These are phyloP conservation scores for Fusarium nurragi DNA, from an alignment of 2,329 filamentous ascomycete species.

Conservation along the genomic window DNA sequence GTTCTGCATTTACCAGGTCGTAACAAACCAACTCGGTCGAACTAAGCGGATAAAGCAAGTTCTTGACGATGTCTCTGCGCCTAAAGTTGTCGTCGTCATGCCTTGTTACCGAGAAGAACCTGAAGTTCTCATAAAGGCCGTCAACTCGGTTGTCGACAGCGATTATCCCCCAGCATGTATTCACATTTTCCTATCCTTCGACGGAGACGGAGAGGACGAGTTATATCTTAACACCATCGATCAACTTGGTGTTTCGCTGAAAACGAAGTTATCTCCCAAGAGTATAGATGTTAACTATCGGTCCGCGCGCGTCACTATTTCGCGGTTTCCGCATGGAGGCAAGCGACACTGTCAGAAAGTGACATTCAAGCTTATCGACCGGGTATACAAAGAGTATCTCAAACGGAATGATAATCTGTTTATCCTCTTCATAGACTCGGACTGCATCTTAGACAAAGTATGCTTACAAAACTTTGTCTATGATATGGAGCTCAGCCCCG, in stretches of 20 bases:
- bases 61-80: slow-evolving; percentile 84
- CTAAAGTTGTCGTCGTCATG: slow-evolving; percentile 96
- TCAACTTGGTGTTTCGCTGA: slow-evolving; percentile 82
- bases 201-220: slow-evolving; percentile 89
- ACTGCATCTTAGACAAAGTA: slow-evolving; percentile 90
- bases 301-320: slow-evolving; percentile 85
- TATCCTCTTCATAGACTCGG: slow-evolving; percentile 95
- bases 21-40: slow-evolving; percentile 85
- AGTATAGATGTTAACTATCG: slow-evolving; percentile 92
- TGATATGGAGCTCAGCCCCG: slow-evolving; percentile 97
- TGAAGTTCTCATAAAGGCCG: slow-evolving; percentile 81
- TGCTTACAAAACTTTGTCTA: slow-evolving; percentile 98
- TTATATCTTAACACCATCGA: slow-evolving; percentile 87
- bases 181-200: slow-evolving; percentile 95
- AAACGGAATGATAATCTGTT: slow-evolving; percentile 91
- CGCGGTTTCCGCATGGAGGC: slow-evolving; percentile 90
- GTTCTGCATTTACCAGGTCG: slow-evolving; percentile 90
- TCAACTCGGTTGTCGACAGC: slow-evolving; percentile 92
- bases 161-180: slow-evolving; percentile 93
- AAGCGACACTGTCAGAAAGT: slow-evolving; percentile 94
- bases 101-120: slow-evolving; percentile 95
- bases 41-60: slow-evolving; percentile 84
- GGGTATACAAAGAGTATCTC: slow-evolving; percentile 87
- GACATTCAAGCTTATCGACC: slow-evolving; percentile 93
- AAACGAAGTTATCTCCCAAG: slow-evolving; percentile 80